Conservation (phyloP, 495 filamentous ascomycete genomes). For the Aspergillus affinis region DNA sequence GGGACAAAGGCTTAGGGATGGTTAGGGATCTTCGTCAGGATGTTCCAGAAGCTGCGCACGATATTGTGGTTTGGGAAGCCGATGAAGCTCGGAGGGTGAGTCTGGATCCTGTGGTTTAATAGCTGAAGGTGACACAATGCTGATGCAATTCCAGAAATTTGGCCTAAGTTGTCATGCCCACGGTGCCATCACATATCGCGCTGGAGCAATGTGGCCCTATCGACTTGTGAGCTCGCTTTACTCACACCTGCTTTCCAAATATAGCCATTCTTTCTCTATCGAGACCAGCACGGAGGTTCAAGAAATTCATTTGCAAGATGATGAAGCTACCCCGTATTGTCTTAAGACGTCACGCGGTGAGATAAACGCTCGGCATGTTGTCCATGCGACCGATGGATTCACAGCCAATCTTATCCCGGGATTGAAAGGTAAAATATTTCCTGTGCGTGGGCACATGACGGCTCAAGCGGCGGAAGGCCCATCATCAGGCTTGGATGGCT, state of each 20-base stretch:
- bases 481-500: slow-evolving; percentile 17
- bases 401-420: slow-evolving; percentile 46
- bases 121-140: not conserved
- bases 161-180: slow-evolving; percentile 13
- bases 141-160: slow-evolving; percentile 10
- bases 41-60: slow-evolving; percentile 34
- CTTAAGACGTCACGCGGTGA: slow-evolving; percentile 34
- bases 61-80: slow-evolving; percentile 20
- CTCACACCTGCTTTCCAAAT: slow-evolving; percentile 27
- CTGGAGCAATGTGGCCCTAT: slow-evolving; percentile 46
- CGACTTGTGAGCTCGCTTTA: slow-evolving; percentile 43
- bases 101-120: not conserved
- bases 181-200: slow-evolving; percentile 32
- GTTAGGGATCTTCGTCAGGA: slow-evolving; percentile 28
- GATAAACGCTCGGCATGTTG: slow-evolving; percentile 37
- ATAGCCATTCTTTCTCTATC: slow-evolving; percentile 29
- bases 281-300: slow-evolving; percentile 33
- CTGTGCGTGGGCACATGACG: slow-evolving; percentile 49
- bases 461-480: slow-evolving; percentile 29
- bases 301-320: slow-evolving; percentile 1
- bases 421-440: slow-evolving; percentile 42
- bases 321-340: slow-evolving; percentile 22
- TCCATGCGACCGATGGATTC: slow-evolving; percentile 53
- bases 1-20: slow-evolving; percentile 33
- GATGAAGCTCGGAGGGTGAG: slow-evolving; percentile 30